Percentiles rank a stretch among this genome's conserved stretches.
Conservation (phyloP, 176 grass and related monocot species). For the Lolium multiflorum region DNA sequence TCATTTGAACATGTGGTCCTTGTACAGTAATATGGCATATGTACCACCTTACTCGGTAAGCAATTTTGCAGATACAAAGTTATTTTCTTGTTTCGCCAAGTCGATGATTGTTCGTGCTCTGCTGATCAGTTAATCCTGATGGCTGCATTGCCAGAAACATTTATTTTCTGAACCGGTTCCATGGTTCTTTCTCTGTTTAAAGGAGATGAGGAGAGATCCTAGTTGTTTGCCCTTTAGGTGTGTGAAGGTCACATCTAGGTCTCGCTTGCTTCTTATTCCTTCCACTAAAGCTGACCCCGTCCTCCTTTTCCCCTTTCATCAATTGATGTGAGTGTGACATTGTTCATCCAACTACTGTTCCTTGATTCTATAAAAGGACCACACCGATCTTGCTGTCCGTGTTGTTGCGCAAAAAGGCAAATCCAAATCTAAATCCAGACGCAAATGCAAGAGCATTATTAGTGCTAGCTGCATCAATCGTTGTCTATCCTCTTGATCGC, state of each 20-base stretch:
- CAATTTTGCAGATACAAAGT: neutral
- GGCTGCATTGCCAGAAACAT: too few relatives aligned
- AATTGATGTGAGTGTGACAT: neutral
- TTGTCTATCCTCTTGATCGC: neutral
- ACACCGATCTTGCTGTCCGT: neutral
- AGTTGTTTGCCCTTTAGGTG: neutral
- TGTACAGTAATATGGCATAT: neutral
- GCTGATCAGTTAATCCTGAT: too few relatives aligned
- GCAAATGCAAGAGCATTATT: neutral
- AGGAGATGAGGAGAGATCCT: neutral
- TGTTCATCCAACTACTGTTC: constrained; percentile 13
- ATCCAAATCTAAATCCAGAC: neutral
- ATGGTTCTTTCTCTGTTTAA: constrained; percentile 28
- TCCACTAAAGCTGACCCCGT: constrained; percentile 37
- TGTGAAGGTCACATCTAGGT: constrained; percentile 5
- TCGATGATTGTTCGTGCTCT: too few relatives aligned
- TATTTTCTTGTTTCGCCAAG: too few relatives aligned
- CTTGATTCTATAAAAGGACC: constrained; percentile 10
- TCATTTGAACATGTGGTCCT: constrained; percentile 32
- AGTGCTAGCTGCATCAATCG: neutral
- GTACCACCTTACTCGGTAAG: neutral
- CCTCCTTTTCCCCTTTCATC: constrained; percentile 31
- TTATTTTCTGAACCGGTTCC: neutral
- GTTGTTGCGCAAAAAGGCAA: constrained; percentile 8
- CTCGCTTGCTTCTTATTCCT: constrained; percentile 37